Conservation (phyloP, 169 alveolate species). For the Plasmodium inui region DNA sequence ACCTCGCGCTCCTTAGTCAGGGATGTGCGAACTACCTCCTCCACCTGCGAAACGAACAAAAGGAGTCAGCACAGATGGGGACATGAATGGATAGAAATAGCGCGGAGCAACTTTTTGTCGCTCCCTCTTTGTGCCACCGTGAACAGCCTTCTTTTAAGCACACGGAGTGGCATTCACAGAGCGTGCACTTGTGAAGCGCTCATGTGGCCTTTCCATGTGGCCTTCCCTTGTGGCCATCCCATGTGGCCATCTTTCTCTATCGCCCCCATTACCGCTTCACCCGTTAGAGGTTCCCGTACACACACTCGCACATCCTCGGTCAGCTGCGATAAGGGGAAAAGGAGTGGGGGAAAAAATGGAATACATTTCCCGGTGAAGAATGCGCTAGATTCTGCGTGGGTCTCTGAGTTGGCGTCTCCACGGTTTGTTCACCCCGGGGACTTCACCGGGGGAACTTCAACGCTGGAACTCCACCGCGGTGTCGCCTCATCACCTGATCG, state of each 20-base stretch:
- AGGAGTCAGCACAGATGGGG: neutral
- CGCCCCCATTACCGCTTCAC: constrained; percentile 29
- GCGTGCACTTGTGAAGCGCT: neutral
- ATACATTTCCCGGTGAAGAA: neutral
- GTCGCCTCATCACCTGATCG: constrained; percentile 12
- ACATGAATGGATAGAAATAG: neutral
- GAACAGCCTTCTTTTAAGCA: neutral
- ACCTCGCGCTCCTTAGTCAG: neutral
- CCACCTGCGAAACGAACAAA: neutral
- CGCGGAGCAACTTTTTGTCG: neutral
- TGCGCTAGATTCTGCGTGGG: neutral
- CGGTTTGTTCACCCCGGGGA: neutral
- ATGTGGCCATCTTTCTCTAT: neutral
- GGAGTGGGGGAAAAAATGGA: neutral
- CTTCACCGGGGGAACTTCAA: too few relatives aligned
- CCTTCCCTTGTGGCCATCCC: neutral
- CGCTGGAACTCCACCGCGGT: neutral
- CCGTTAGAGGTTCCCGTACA: constrained; percentile 30
- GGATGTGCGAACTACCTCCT: neutral
- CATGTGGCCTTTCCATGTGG: neutral
- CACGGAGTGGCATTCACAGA: neutral
- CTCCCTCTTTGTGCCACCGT: neutral
- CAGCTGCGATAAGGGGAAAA: constrained; percentile 27
- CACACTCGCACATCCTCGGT: constrained; percentile 33
- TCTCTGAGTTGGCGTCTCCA: neutral